Conservation (phyloP, 805 yeast genomes). For the Yarrowia sp. region DNA sequence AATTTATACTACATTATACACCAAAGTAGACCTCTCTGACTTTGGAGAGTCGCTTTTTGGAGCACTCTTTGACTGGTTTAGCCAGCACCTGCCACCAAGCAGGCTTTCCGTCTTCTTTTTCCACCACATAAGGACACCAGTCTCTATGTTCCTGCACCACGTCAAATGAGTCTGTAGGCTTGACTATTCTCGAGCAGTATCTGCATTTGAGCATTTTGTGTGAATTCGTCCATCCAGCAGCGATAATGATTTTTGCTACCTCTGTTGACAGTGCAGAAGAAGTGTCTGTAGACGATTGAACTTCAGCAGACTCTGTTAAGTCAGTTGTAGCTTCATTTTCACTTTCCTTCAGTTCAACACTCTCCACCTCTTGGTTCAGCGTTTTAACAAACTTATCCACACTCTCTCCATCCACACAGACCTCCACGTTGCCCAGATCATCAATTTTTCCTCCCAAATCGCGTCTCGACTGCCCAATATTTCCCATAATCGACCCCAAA, state of each 20-base stretch:
- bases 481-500: not conserved
- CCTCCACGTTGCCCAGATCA: not conserved
- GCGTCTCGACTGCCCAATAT: not conserved
- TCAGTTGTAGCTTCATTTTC: not conserved
- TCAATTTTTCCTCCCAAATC: not conserved
- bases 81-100: constrained; percentile 5
- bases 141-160: not conserved
- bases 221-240: not conserved
- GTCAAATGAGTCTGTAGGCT: not conserved
- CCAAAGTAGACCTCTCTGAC: constrained; percentile 13
- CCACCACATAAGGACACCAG: constrained; percentile 18
- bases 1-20: not conserved
- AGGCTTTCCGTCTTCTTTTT: not conserved
- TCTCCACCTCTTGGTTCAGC: not conserved
- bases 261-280: not conserved
- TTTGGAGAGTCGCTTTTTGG: constrained; percentile 5
- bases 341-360: not conserved
- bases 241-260: not conserved
- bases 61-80: not conserved
- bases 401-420: not conserved
- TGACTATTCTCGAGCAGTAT: not conserved
- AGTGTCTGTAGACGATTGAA: not conserved
- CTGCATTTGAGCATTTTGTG: not conserved
- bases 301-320: not conserved
- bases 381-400: not conserved